Percentiles rank a stretch among this genome's conserved stretches.
phyloP scores from a whole-genome alignment of 108 stramenopile species.

The Mediolabrus comicus region DNA sequence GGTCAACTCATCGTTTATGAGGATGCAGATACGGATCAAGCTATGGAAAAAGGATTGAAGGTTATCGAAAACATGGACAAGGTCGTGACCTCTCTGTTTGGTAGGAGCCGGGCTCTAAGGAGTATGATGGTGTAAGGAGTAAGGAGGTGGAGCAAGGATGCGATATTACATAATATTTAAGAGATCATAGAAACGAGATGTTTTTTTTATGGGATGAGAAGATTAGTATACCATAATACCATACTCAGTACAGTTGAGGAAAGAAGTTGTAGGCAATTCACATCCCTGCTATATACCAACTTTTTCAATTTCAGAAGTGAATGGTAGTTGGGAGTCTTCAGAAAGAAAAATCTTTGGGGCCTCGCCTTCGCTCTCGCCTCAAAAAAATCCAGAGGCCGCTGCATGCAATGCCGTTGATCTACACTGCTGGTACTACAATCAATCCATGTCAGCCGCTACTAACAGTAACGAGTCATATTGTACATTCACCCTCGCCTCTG shows the following conservation, averaged over 20 bases:
- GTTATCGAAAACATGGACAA: slow-evolving; percentile 91
- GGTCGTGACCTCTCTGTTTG: slow-evolving; percentile 84
- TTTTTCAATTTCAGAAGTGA: too few species aligned
- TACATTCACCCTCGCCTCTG: slow-evolving; percentile 93
- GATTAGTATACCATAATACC: too few species aligned
- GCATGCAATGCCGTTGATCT: slow-evolving; percentile 2
- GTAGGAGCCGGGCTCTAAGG: slow-evolving; percentile 71
- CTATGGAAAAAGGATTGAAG: slow-evolving; percentile 91
- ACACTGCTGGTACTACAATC: background rate
- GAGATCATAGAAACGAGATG: background rate
- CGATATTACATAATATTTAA: background rate
- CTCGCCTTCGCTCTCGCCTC: background rate
- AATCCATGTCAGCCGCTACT: slow-evolving; percentile 62
- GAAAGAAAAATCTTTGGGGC: background rate
- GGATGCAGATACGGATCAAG: slow-evolving; percentile 72
- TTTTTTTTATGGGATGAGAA: background rate
- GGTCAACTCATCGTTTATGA: slow-evolving; percentile 92
- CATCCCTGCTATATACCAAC: too few species aligned
- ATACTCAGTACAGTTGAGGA: too few species aligned
- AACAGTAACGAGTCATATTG: slow-evolving; percentile 92
- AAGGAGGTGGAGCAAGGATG: background rate
- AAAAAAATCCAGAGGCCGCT: background rate
- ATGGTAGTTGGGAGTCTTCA: background rate
- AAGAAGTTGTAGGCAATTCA: too few species aligned
- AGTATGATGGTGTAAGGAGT: slow-evolving; percentile 76